Evolutionary conservation across 129 eudicot genomes (phyloP).

Genomic region (Lactuca saligna): DNA sequence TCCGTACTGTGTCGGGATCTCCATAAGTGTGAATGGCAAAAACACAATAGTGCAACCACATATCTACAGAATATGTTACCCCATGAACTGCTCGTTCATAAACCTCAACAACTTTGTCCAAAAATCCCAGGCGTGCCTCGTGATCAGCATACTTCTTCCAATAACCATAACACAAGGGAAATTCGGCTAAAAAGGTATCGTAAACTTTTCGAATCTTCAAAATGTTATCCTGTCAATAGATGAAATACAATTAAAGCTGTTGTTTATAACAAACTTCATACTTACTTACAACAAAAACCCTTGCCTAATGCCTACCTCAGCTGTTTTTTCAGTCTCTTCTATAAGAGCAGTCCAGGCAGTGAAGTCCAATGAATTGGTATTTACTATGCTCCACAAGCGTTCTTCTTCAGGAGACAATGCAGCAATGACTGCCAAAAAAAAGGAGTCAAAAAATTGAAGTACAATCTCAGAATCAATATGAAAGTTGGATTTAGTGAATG

Average conservation of each 20-base stretch:
- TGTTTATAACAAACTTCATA: background rate
- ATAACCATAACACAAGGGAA: constrained; percentile 95
- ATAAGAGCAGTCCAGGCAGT: constrained; percentile 92
- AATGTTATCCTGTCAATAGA: constrained; percentile 52
- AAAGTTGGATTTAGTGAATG: background rate
- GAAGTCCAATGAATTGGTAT: constrained; percentile 80
- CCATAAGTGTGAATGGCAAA: constrained; percentile 81
- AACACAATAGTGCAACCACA: constrained; percentile 95
- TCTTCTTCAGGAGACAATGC: constrained; percentile 94
- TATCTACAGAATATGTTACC: constrained; percentile 98
- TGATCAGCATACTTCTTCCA: constrained; percentile 99
- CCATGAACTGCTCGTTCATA: constrained; percentile 97
- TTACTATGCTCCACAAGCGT: constrained; percentile 92
- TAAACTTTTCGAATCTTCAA: constrained; percentile 78
- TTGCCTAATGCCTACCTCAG: constrained; percentile 70
- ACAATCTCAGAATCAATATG: background rate
- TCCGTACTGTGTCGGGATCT: constrained; percentile 81
- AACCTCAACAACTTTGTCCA: constrained; percentile 94
- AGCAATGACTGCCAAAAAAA: constrained; percentile 41
- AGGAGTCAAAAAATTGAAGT: constrained; percentile 1
- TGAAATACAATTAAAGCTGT: background rate
- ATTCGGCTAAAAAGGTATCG: constrained; percentile 88
- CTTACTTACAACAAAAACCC: background rate
- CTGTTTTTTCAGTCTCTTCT: constrained; percentile 82
- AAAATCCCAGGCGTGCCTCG: constrained; percentile 77